Evolutionary conservation across 345 rosid genomes (phyloP), one percentile per base, ranked within the genome.

Genomic region (Eutrema japonicum): DNA sequence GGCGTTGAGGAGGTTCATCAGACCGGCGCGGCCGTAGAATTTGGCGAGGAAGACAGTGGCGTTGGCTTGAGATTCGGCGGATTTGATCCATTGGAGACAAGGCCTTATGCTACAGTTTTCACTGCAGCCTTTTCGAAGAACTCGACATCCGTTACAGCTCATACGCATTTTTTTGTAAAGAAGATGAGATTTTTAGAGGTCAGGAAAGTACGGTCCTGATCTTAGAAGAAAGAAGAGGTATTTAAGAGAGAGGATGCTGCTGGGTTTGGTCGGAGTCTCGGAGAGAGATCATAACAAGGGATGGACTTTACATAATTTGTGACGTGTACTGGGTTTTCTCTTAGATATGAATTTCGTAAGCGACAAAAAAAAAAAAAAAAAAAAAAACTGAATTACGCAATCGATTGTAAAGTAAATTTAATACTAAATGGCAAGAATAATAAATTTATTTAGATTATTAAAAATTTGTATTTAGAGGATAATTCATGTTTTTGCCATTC

Each of bases 111-210:
- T 86, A 73, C 99, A 95, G 62, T 83, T 85, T 12, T 95, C 98
- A 59, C 93, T 85, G 75, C 99, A 95, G 13, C 98, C 99, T 68
- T 95, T 95, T 40, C 99, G 88, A 5, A 95, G 96, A 64, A 95
- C 98, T 13, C 99, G 80, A 58, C 99, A 95, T 8, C 99, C 99
- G 82, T 95, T 95, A 71, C 99, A 95, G 61, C 99, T 95, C 96
- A 95, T 89, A 27, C 96, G 86, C 96, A 87, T 89, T 83, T 73
- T 80, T 10, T 52, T 29, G 5, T 22, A 32, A 46, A 59, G 37
- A 22, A 26, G 42, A 66, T 52, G 50, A 46, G 53, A 60, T 3
- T 33, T 51, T 36, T 51, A 36, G 43, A 47, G 52, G 61, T 62
- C 10, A 59, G 76, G 71, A 65, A 76, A 40, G 72, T 64, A 71